Evolutionary conservation across 345 rosid species (phyloP).

Genomic region (Eucalyptus cloeziana): DNA sequence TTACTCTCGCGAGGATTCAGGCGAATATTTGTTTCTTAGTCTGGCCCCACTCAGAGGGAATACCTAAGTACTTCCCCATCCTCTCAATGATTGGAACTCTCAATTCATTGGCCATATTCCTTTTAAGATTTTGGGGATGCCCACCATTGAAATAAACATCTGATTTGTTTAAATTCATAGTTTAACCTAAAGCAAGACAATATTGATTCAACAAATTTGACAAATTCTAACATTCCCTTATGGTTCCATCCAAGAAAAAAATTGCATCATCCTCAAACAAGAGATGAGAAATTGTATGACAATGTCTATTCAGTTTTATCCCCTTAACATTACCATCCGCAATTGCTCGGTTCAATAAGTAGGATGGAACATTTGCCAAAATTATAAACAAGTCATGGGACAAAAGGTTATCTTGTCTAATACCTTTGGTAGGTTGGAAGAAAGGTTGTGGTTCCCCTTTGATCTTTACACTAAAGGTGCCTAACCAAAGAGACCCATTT

Average conservation of each 20-base stretch:
- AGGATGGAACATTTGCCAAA: not conserved
- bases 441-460: not conserved
- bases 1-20: not conserved
- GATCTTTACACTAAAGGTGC: not conserved
- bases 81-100: not conserved
- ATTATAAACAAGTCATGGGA: too few relatives aligned
- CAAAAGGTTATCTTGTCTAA: not conserved
- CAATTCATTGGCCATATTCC: not conserved
- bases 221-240: not conserved
- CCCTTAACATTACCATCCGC: not conserved
- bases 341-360: not conserved
- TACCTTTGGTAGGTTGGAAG: not conserved
- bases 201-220: not conserved
- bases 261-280: not conserved
- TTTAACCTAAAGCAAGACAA: not conserved
- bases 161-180: too few relatives aligned
- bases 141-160: not conserved
- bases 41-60: not conserved
- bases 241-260: not conserved
- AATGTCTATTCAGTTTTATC: not conserved
- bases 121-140: not conserved
- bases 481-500: not conserved
- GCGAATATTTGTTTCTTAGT: not conserved
- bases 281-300: not conserved
- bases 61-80: not conserved